Evolutionary conservation across 805 yeast species (phyloP), one percentile per base, ranked within the genome.

Genomic region (Diddensiella caesifluorescens): DNA sequence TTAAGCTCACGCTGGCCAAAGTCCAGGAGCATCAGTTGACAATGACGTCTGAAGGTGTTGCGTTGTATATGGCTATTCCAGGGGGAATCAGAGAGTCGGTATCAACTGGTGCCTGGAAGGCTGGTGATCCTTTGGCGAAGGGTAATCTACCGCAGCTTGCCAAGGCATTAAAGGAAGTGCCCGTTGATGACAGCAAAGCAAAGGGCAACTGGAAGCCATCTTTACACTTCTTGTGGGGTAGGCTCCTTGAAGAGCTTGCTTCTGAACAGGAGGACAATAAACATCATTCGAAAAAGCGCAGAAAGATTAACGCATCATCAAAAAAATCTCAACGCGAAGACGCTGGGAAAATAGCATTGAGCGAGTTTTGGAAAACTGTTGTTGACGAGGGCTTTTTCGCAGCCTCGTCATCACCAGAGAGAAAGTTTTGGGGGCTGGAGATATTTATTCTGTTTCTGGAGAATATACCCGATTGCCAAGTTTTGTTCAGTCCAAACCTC

Each of bases 371-470:
- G 95, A 75, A 77, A 51, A 67, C 71, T 3, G 79, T 78, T 4
- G 74, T 90, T 12, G 97, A 90, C 57, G 92, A 87, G 53, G 73
- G 83, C 3, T 75, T 84, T 46, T 89, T 90, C 52, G 69, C 84
- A 4, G 77, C 76, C 27, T 77, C 80, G 49, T 71, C 95, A 0
- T 87, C 96, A 1, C 75, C 80, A 23, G 97, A 89, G 60, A 70
- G 95, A 44, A 90, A 89, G 59, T 84, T 73, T 60, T 75, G 86
- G 74, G 97, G 96, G 0, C 77, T 89, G 53, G 83, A 83, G 51
- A 73, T 88, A 7, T 77, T 89, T 47, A 69, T 64, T 31, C 65
- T 70, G 39, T 69, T 78, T 42, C 57, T 80, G 4, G 56, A 60
- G 32, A 42, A 47, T 5, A 51, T 59, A 4, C 49, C 60, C 2